These are phyloP conservation scores for Penicillium dipodomyicola DNA, from an alignment of 495 filamentous ascomycete species.

Conservation along the genomic window DNA sequence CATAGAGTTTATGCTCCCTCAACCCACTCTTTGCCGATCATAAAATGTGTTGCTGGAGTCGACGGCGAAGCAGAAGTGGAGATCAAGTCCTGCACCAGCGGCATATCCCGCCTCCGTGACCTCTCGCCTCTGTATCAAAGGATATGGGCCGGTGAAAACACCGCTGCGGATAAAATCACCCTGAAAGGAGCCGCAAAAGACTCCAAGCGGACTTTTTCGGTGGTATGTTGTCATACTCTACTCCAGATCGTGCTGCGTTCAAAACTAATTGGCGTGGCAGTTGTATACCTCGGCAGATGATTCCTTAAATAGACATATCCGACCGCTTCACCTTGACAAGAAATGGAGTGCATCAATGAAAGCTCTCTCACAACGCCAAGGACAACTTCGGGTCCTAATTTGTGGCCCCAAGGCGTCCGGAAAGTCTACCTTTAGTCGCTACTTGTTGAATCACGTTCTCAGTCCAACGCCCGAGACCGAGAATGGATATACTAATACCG, in stretches of 20 bases:
- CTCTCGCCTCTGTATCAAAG: conserved; percentile 69
- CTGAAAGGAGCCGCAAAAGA: conserved; percentile 26
- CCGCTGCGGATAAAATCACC: conserved; percentile 38
- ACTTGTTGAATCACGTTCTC: conserved; percentile 74
- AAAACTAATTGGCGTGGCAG: conserved; percentile 27
- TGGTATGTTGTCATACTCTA: conserved; percentile 32
- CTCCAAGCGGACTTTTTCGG: conserved; percentile 41
- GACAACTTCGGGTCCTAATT: conserved; percentile 52
- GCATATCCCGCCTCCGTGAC: conserved; percentile 55
- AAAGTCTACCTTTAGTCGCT: conserved; percentile 79
- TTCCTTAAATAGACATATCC: conserved; percentile 49
- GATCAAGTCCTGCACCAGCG: conserved; percentile 53
- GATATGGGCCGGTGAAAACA: conserved; percentile 65
- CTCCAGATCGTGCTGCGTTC: background rate
- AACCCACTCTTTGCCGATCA: conserved; percentile 73
- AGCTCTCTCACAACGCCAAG: conserved; percentile 36
- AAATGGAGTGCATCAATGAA: conserved; percentile 58
- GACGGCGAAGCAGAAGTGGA: conserved; percentile 49
- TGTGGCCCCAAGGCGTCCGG: conserved; percentile 82
- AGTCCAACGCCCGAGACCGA: conserved; percentile 45
- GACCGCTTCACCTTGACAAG: conserved; percentile 60
- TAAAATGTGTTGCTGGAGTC: conserved; percentile 54
- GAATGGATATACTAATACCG: conserved; percentile 33
- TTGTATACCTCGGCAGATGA: conserved; percentile 49
- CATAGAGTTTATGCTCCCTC: conserved; percentile 69